Evolutionary conservation across 495 filamentous ascomycete genomes (phyloP).

Genomic region (Daldinia decipiens): DNA sequence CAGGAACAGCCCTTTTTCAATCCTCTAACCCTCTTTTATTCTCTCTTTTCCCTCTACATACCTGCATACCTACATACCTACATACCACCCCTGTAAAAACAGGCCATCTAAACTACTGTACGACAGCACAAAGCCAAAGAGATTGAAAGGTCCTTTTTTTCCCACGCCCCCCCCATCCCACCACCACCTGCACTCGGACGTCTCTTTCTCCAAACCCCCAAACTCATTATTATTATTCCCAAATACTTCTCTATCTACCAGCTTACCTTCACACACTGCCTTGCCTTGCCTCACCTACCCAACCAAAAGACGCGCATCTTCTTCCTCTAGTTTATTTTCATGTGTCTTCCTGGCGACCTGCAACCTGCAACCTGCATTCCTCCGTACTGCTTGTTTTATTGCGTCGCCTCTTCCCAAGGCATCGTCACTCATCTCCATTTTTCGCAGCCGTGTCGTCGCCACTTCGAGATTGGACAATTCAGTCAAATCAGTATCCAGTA

Average conservation of each 20-base stretch:
- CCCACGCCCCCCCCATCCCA: constrained; percentile 12
- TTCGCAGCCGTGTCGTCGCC: constrained; percentile 55
- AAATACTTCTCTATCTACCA: constrained; percentile 49
- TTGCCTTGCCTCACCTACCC: constrained; percentile 49
- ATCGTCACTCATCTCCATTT: constrained; percentile 51
- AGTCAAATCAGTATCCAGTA: constrained; percentile 17
- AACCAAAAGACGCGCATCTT: constrained; percentile 42
- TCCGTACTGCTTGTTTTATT: constrained; percentile 38
- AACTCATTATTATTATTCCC: constrained; percentile 39
- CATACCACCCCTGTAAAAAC: constrained; percentile 12
- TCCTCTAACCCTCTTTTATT: constrained; percentile 25
- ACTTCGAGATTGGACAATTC: constrained; percentile 49
- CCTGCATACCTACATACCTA: too few relatives aligned
- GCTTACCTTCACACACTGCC: constrained; percentile 46
- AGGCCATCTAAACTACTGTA: constrained; percentile 26
- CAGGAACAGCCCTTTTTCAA: constrained; percentile 42
- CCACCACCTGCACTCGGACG: constrained; percentile 17
- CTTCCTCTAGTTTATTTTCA: constrained; percentile 25
- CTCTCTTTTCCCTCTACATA: constrained; percentile 4
- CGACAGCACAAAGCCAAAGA: constrained; percentile 35
- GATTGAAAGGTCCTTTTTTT: constrained; percentile 42
- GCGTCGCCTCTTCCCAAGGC: constrained; percentile 39
- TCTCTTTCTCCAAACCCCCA: constrained; percentile 40
- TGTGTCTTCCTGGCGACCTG: constrained; percentile 35
- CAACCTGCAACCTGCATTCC: constrained; percentile 36